Conservation (phyloP, 805 yeast species). For the Huiozyma sinensis region DNA sequence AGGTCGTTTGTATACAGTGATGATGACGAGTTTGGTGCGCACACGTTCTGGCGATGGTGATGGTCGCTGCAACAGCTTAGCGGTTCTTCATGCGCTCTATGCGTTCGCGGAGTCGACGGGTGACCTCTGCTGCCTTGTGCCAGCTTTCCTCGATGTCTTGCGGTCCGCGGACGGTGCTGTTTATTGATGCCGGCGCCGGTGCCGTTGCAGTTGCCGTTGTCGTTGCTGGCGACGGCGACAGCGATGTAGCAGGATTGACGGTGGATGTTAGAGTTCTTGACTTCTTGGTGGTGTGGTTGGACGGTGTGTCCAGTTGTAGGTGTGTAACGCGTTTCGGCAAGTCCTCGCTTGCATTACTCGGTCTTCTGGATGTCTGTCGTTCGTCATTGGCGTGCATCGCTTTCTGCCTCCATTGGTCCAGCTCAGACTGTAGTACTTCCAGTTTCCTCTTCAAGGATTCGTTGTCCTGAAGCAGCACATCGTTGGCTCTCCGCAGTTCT, state of each 20-base stretch:
- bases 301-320: neutral
- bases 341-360: neutral
- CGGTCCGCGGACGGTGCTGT: conserved; percentile 2
- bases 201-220: neutral
- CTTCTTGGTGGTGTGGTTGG: too few relatives aligned
- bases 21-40: too few relatives aligned
- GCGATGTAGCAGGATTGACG: too few relatives aligned
- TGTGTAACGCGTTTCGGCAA: neutral
- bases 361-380: neutral
- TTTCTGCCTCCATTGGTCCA: too few relatives aligned
- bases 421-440: conserved; percentile 9
- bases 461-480: conserved; percentile 34
- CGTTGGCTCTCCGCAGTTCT: too few relatives aligned
- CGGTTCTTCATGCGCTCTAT: conserved; percentile 60
- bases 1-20: too few relatives aligned
- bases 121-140: conserved; percentile 85
- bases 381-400: too few relatives aligned
- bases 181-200: neutral
- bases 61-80: too few relatives aligned
- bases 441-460: conserved; percentile 32
- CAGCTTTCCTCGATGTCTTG: conserved; percentile 50
- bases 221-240: neutral
- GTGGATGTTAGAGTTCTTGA: too few relatives aligned
- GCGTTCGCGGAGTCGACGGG: conserved; percentile 73
- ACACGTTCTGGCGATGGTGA: too few relatives aligned